Percentiles rank a stretch among this genome's conserved stretches.
phyloP scores from a whole-genome alignment of 305 asterid species.

The Euphrasia arctica region DNA sequence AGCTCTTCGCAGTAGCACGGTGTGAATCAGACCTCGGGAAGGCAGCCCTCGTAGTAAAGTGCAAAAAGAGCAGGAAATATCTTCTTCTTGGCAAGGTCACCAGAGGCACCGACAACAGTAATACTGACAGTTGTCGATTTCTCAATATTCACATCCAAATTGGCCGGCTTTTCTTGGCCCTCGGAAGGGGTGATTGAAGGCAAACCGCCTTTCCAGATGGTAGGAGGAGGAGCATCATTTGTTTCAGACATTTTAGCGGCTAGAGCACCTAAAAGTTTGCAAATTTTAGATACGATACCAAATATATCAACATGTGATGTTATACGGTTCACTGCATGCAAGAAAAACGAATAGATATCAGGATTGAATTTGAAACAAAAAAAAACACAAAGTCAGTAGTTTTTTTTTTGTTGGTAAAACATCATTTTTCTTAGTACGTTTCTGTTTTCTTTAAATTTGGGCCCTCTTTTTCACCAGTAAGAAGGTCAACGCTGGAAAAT shows the following conservation, averaged over 20 bases:
- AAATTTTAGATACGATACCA: slow-evolving; percentile 29
- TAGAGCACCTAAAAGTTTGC: slow-evolving; percentile 47
- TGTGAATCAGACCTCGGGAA: slow-evolving; percentile 71
- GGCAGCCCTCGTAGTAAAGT: slow-evolving; percentile 84
- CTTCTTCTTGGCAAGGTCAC: slow-evolving; percentile 98
- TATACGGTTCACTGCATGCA: not conserved
- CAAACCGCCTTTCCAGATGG: slow-evolving; percentile 40
- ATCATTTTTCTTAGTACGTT: not conserved
- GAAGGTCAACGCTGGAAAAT: slow-evolving; percentile 1
- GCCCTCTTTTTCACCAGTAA: not conserved
- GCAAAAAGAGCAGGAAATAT: slow-evolving; percentile 98
- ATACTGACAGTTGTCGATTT: slow-evolving; percentile 75
- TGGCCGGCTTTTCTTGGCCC: slow-evolving; percentile 27
- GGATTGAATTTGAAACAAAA: not conserved
- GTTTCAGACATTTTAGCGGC: slow-evolving; percentile 35
- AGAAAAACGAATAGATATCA: not conserved
- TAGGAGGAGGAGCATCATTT: slow-evolving; percentile 34
- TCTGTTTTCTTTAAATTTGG: not conserved
- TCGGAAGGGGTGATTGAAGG: slow-evolving; percentile 21
- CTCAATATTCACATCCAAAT: slow-evolving; percentile 26
- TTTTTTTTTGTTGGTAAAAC: not conserved
- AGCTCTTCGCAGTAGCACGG: not conserved
- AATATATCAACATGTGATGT: slow-evolving; percentile 19
- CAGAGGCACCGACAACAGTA: slow-evolving; percentile 98
- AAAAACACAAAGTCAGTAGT: not conserved